Evolutionary conservation across 768 basidiomycete species (phyloP).

Genomic region (Podaxis sp.): DNA sequence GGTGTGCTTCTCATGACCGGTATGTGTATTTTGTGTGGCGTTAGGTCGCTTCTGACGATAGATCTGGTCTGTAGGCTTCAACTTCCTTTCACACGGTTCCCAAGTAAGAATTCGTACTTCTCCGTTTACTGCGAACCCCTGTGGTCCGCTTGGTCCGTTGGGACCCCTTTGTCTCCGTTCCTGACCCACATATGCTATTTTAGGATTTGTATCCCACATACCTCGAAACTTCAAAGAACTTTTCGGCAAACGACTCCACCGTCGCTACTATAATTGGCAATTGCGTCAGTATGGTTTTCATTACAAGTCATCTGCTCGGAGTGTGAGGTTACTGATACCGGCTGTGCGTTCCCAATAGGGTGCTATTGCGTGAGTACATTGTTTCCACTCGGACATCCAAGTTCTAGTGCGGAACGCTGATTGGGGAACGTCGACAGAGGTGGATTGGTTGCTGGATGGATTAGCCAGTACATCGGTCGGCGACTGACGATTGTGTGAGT

Average conservation of each 20-base stretch:
- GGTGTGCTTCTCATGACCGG: slow-evolving; percentile 80
- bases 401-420: neutral
- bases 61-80: slow-evolving; percentile 48
- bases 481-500: slow-evolving; percentile 75
- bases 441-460: slow-evolving; percentile 68
- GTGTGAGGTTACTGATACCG: neutral
- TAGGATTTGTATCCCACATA: slow-evolving; percentile 83
- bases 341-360: slow-evolving; percentile 26
- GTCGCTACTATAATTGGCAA: slow-evolving; percentile 82
- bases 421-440: slow-evolving; percentile 36
- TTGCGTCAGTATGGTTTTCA: slow-evolving; percentile 37
- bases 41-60: neutral
- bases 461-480: slow-evolving; percentile 77
- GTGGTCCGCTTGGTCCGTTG: neutral
- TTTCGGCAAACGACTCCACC: slow-evolving; percentile 56
- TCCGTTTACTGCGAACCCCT: neutral
- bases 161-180: neutral
- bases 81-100: slow-evolving; percentile 75
- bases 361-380: slow-evolving; percentile 32
- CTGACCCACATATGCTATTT: slow-evolving; percentile 5
- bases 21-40: slow-evolving; percentile 19
- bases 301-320: neutral
- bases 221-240: slow-evolving; percentile 58
- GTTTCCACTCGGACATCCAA: neutral
- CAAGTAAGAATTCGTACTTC: slow-evolving; percentile 35